Conservation (phyloP, 805 yeast genomes). For the Starmerella davenportii region DNA sequence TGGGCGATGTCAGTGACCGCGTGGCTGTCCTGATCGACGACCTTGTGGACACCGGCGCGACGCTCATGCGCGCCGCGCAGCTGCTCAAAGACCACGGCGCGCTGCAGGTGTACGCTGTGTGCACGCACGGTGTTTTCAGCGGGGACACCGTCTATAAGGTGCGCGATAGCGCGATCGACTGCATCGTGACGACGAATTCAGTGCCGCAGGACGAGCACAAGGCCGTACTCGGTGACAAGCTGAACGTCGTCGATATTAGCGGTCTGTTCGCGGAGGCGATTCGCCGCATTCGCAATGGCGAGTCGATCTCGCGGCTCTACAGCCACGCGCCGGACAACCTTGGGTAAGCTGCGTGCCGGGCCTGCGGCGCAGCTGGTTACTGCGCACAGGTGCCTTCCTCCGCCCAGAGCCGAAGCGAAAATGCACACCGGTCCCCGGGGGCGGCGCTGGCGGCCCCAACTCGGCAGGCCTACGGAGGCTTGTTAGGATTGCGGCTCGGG, state of each 20-base stretch:
- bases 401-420: no score
- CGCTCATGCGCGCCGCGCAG: constrained; percentile 83
- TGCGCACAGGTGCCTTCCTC: no score
- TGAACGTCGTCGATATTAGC: constrained; percentile 76
- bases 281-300: constrained; percentile 92
- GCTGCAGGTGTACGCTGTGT: constrained; percentile 60
- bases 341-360: no score
- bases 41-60: constrained; percentile 79
- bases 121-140: constrained; percentile 83
- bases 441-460: no score
- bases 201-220: constrained; percentile 62
- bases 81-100: constrained; percentile 89
- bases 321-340: constrained; percentile 36
- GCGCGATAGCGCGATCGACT: constrained; percentile 52
- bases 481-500: no score
- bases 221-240: constrained; percentile 36
- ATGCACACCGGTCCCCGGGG: no score
- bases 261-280: constrained; percentile 85
- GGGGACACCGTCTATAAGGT: constrained; percentile 77
- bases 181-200: constrained; percentile 72
- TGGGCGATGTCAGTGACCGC: constrained; percentile 78
- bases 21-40: constrained; percentile 89
- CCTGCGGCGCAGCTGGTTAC: no score
- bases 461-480: no score
- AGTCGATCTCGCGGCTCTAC: constrained; percentile 80